Base-by-base conservation (phyloP, 805 yeast genomes). In the Sporopachydermia quercuum region DNA sequence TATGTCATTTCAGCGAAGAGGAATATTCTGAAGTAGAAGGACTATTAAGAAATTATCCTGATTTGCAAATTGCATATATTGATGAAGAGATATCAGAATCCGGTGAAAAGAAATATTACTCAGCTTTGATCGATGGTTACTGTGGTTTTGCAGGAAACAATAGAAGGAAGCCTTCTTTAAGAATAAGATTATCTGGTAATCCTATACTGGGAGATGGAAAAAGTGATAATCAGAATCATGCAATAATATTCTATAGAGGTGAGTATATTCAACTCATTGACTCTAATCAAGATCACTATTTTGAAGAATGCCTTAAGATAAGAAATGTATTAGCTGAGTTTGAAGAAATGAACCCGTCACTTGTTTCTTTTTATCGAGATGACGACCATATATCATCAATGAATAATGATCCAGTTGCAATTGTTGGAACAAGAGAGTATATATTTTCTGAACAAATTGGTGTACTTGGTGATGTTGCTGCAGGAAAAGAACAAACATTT, bases 121-220 rank as follows among this genome's bases (percentile, higher is more conserved):
- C 95, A 5, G 79, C 86, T 36, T 58, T 87, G 39, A 73, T 75
- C 38, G 76, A 74, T 49, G 80, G 78, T 0, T 69, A 62, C 49
- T 70, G 79, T 35, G 65, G 63, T 27, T 62, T 72, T 40, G 68
- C 66, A 52, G 70, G 66, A 48, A 74, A 76, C 27, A 74, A 77
- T 30, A 62, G 74, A 36, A 65, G 86, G 43, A 66, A 66, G 35
- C 87, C 82, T 18, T 65, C 61, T 41, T 76, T 65, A 57, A 71
- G 78, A 45, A 65, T 89, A n/a, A 74, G 70, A 49, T 66, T 89
- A 11, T 81, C 95, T 2, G 97, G 97, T 13, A 80, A 89, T 59
- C 97, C 97, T 8, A 89, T 89, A 39, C 63, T 87, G 36, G 97
- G 97, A 18, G 97, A 89, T 59, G 97, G 97, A 27, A 89, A 89